Conservation (phyloP, 1,284 basidiomycete species). For the Tilletia walkeri region DNA sequence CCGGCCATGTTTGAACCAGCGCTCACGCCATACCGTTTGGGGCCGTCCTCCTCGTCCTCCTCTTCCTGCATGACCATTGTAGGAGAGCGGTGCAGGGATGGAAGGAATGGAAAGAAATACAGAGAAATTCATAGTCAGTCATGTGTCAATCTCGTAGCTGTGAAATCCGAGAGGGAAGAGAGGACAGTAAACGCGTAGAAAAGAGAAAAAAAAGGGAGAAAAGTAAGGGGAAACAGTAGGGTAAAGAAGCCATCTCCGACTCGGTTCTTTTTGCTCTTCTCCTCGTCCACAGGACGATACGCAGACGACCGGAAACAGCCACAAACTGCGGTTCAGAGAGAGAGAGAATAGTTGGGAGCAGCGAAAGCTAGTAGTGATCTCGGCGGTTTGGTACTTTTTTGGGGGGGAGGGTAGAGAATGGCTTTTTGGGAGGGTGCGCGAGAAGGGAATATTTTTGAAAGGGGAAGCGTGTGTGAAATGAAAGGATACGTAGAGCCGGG, state of each 20-base stretch:
- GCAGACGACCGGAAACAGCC: no score
- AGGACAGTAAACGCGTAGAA: neutral
- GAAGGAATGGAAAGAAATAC: neutral
- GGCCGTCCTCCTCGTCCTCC: slow-evolving; percentile 55
- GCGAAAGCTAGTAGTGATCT: no score
- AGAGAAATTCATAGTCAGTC: neutral
- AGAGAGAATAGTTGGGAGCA: neutral
- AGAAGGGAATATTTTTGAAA: no score
- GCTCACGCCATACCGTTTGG: slow-evolving; percentile 31
- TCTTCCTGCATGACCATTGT: slow-evolving; percentile 34
- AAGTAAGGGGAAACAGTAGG: neutral
- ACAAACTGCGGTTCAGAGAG: neutral
- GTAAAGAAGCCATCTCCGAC: neutral
- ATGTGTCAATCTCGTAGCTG: neutral
- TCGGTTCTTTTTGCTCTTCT: no score
- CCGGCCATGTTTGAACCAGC: slow-evolving; percentile 39
- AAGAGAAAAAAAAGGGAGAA: neutral
- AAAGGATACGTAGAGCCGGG: no score
- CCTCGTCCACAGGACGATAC: no score
- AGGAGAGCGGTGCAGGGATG: neutral
- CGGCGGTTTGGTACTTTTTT: no score
- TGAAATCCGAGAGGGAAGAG: neutral
- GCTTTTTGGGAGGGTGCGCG: no score
- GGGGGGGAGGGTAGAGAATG: no score
- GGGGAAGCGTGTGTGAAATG: no score